These are phyloP conservation scores for Penicillium frequentans DNA, from an alignment of 2,329 filamentous ascomycete genomes.

Conservation along the genomic window DNA sequence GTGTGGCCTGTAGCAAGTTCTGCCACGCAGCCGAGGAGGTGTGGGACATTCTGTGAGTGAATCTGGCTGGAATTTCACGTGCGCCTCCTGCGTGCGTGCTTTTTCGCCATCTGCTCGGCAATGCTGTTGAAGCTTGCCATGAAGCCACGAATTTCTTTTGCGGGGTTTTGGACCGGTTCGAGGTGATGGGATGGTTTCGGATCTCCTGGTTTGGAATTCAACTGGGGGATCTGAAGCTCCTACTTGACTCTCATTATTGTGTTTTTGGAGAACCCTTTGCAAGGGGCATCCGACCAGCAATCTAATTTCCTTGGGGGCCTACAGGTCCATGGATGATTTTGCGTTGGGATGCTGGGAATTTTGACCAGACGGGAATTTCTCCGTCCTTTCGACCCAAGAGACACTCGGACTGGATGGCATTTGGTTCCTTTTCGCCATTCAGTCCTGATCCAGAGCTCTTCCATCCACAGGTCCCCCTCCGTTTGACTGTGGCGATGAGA, in stretches of 20 bases:
- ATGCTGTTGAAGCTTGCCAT: constrained; percentile 1
- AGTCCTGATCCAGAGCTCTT: constrained; percentile 24
- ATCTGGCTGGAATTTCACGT: constrained; percentile 6
- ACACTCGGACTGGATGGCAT: constrained; percentile 29
- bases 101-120: constrained; percentile 11
- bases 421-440: constrained; percentile 31
- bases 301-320: not conserved
- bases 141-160: constrained; percentile 22
- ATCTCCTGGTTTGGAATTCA: not conserved
- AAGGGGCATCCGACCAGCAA: not conserved
- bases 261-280: constrained; percentile 10
- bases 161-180: constrained; percentile 8
- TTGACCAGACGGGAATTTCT: not conserved
- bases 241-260: constrained; percentile 2
- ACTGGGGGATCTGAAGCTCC: not conserved
- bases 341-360: not conserved
- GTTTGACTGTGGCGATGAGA: constrained; percentile 23
- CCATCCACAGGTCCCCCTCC: constrained; percentile 13
- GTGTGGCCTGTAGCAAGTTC: constrained; percentile 99
- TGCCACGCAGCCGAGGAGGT: constrained; percentile 96
- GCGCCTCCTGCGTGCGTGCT: constrained; percentile 6
- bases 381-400: constrained; percentile 12
- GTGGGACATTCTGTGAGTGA: constrained; percentile 80
- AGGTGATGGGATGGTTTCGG: not conserved
- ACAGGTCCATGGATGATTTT: not conserved